Evolutionary conservation across 2,329 filamentous ascomycete species (phyloP), one percentile per base, ranked within the genome.

Genomic region (Rhinocladiella similis): DNA sequence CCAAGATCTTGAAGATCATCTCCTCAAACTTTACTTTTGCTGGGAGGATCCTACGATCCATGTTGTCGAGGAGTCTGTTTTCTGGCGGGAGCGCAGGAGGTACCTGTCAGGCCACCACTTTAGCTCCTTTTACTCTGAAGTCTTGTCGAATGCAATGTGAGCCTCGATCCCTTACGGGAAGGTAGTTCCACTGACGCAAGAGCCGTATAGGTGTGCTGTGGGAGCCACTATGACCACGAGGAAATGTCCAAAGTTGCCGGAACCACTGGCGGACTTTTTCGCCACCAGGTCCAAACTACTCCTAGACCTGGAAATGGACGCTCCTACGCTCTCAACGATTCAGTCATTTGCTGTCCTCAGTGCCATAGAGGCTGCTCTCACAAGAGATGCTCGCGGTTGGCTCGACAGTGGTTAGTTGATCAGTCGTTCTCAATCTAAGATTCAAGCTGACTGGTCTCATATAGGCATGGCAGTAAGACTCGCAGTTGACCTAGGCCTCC

Each of bases 321-420:
- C 53, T 27, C 65, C 65, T 2, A 56, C 56, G 10, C 45, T 67
- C n/a, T 60, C 61, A 5, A 67, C 65, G 0, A 62, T 66, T 5
- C 65, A 67, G 42, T 55, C 64, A 4, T 47, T 67, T 36, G 65
- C 58, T 1, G 62, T 65, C 9, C 43, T 66, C 14, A 67, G 65
- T 47, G 57, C 43, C 16, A 48, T 61, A 14, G 65, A 67, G 47
- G 63, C 61, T 3, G 49, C 56, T 18, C 54, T 57, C 4, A 67
- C 61, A 1, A 58, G 64, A 35, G 65, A 67, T 43, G 61, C 65
- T 16, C 53, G 64, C 16, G 65, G 64, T 19, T 66, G 65, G 65
- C 58, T 66, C 12, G 63, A 66, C 41, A 64, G 63, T 16, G 65
- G 64, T 66, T 53, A 20, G 55, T 25, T 9, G 18, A 16, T 14